Base-by-base conservation (phyloP, 2,329 filamentous ascomycete genomes). In the Alternaria panax region DNA sequence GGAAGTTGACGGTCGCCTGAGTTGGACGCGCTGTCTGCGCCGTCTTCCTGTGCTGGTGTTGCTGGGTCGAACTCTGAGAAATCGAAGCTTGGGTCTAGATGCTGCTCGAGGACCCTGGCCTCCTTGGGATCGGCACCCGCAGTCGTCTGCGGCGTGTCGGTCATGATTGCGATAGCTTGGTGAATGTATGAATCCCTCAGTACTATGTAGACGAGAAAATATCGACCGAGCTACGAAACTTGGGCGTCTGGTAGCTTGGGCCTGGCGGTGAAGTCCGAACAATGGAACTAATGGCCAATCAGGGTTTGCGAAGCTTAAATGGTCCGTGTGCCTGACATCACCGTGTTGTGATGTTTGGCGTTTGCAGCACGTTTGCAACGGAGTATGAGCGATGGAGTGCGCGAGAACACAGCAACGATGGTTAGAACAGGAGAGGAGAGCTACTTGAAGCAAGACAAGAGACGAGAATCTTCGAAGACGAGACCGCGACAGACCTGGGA, bases 41-140 rank as follows among this genome's bases (percentile, higher is more conserved):
- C 69, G 30, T 68, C 66, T 63, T 63, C 60, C 42, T 63, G 67
- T 54, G 64, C 65, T 62, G 65, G 63, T 22, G 64, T 64, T 25
- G 64, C 68, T 27, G 75, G 75, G 60, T 81, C 78, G 57, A 82
- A 81, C 30, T 78, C 76, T n/a, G 80, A 77, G 65, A 79, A 83
- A 14, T 67, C 62, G 43, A 67, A 71, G 45, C 75, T 74, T 18
- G 78, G 72, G 48, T 80, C 78, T 36, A 82, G 68, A 66, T 82
- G 80, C 54, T 73, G 73, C 25, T 79, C 75, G 30, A 82, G 74
- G 45, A 82, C 73, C 57, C 72, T 70, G 54, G 78, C 78, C 34
- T 75, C 65, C 43, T 71, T 62, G 8, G 70, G 65, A 28, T 74
- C 67, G 38, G 70, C 68, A 28, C 71, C 70, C n/a, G 71, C 60